Percentiles rank a stretch among this genome's conserved stretches.
phyloP scores from a whole-genome alignment of 2,329 filamentous ascomycete species.

The Aspergillus quadrilineatus region DNA sequence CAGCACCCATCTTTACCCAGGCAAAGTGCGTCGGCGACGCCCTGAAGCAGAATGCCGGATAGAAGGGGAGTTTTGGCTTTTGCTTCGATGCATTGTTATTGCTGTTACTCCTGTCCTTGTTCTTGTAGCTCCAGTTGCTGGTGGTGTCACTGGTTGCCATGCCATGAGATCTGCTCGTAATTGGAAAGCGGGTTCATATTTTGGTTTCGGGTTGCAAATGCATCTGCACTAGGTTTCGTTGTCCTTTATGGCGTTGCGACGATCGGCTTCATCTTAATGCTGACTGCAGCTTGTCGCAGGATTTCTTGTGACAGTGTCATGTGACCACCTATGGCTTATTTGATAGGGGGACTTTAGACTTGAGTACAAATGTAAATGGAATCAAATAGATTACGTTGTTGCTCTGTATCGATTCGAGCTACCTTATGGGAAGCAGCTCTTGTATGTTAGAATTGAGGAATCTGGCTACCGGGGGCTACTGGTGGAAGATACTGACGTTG shows the following conservation, averaged over 20 bases:
- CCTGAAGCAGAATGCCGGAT: slow-evolving; percentile 60
- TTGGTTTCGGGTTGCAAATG: neutral
- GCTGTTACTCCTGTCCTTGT: slow-evolving; percentile 21
- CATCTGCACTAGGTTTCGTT: neutral
- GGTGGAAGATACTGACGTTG: too few relatives aligned
- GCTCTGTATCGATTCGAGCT: too few relatives aligned
- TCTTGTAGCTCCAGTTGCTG: slow-evolving; percentile 13
- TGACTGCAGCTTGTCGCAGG: neutral
- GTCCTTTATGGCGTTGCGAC: neutral
- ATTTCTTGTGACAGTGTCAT: neutral
- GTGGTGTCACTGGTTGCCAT: slow-evolving; percentile 6
- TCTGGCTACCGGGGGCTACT: too few relatives aligned
- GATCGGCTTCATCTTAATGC: neutral
- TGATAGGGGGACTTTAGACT: neutral
- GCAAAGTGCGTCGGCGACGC: slow-evolving; percentile 61
- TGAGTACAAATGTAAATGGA: too few relatives aligned
- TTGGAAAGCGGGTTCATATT: neutral
- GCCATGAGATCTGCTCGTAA: neutral
- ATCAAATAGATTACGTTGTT: too few relatives aligned
- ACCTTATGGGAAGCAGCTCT: too few relatives aligned
- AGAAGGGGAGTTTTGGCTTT: slow-evolving; percentile 43
- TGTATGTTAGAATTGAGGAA: too few relatives aligned
- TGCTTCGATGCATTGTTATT: slow-evolving; percentile 16
- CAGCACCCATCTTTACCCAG: slow-evolving; percentile 62
- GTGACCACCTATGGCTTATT: neutral